phyloP scores from a whole-genome alignment of 169 alveolate species.

The Plasmodium gaboni region DNA sequence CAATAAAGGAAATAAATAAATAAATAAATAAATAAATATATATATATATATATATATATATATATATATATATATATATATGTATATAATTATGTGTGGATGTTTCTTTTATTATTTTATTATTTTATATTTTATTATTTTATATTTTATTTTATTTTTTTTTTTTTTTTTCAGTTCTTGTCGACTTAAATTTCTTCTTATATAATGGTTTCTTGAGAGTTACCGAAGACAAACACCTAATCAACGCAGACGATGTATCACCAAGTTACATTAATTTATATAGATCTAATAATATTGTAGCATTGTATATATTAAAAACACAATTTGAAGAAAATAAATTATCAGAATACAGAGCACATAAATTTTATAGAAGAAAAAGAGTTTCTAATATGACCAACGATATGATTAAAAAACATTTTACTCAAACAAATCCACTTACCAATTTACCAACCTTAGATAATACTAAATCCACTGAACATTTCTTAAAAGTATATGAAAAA shows the following conservation, averaged over 20 bases:
- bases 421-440: background rate
- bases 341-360: constrained; percentile 1
- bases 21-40: background rate
- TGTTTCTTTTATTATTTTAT: too few relatives aligned
- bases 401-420: background rate
- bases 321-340: constrained; percentile 13
- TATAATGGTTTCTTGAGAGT: constrained; percentile 35
- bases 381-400: background rate
- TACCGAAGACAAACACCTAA: constrained; percentile 28
- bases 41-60: constrained; percentile 2
- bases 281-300: constrained; percentile 39
- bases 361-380: constrained; percentile 7
- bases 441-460: background rate
- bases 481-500: background rate
- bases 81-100: background rate
- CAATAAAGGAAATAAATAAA: background rate
- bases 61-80: background rate
- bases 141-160: background rate
- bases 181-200: constrained; percentile 33
- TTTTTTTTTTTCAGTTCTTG: constrained; percentile 11
- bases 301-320: constrained; percentile 24
- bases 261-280: constrained; percentile 46
- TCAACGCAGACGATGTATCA: constrained; percentile 2
- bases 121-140: too few relatives aligned
- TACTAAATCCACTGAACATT: background rate